Conservation (phyloP, 2,329 filamentous ascomycete genomes). For the Calonectria pteridis region DNA sequence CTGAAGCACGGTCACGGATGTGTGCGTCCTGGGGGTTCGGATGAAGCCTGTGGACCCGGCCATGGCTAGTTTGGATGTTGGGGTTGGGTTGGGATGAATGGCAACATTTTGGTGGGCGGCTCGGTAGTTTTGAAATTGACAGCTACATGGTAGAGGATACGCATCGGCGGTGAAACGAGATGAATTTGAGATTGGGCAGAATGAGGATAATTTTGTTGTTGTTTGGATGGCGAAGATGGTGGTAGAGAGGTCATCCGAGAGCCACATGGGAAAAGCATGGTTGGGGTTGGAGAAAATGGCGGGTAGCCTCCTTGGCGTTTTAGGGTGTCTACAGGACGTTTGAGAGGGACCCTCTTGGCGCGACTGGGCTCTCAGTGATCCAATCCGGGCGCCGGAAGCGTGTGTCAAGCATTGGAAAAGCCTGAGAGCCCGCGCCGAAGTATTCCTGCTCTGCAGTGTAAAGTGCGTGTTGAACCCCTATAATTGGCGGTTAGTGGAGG, state of each 20-base stretch:
- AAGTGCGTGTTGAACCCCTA: neutral
- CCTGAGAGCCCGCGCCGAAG: neutral
- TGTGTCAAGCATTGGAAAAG: neutral
- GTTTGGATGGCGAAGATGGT: neutral
- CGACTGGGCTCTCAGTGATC: neutral
- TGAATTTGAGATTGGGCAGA: neutral
- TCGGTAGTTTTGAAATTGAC: neutral
- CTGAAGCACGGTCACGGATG: neutral
- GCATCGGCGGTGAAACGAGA: neutral
- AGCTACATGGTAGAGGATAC: too few species aligned
- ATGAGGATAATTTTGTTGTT: neutral
- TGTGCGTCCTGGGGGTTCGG: neutral
- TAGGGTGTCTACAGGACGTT: neutral
- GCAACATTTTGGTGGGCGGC: neutral
- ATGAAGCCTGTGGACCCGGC: neutral
- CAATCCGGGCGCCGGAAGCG: conserved; percentile 2
- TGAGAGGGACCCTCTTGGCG: neutral
- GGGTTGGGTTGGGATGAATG: conserved; percentile 10
- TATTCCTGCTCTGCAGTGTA: neutral
- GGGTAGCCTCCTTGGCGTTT: neutral
- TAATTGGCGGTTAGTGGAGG: neutral
- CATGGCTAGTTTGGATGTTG: conserved; percentile 5
- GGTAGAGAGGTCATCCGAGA: neutral
- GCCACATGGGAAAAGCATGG: neutral
- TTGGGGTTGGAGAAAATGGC: conserved; percentile 12